These are phyloP conservation scores for Darksidea phi DNA, from an alignment of 495 filamentous ascomycete genomes.

Conservation along the genomic window DNA sequence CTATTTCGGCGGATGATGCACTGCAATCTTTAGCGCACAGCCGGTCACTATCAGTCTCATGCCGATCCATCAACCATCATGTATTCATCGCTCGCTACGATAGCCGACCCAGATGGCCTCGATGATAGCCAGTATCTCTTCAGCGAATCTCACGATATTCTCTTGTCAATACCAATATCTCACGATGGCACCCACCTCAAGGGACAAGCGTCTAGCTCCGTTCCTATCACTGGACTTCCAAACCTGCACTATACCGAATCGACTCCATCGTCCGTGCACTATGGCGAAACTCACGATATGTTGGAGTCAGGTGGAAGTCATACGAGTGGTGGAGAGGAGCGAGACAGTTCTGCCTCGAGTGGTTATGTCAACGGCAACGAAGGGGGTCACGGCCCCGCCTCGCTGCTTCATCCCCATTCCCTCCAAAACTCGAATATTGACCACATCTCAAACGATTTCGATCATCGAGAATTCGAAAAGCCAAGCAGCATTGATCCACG, in stretches of 20 bases:
- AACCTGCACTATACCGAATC: constrained; percentile 37
- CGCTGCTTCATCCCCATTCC: constrained; percentile 16
- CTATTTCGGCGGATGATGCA: constrained; percentile 13
- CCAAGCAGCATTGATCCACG: not conserved
- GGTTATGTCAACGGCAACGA: constrained; percentile 25
- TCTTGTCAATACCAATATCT: constrained; percentile 27
- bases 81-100: constrained; percentile 29
- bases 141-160: constrained; percentile 11
- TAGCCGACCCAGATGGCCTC: constrained; percentile 29
- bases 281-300: constrained; percentile 25
- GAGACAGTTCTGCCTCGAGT: constrained; percentile 27
- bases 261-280: constrained; percentile 33
- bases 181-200: constrained; percentile 27
- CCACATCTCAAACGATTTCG: not conserved
- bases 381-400: constrained; percentile 19
- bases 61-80: constrained; percentile 18
- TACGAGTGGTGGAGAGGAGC: constrained; percentile 32
- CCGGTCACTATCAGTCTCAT: constrained; percentile 13
- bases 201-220: constrained; percentile 2
- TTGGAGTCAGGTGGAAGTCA: constrained; percentile 31
- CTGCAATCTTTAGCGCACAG: constrained; percentile 1
- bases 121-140: constrained; percentile 26
- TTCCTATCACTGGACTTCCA: constrained; percentile 32
- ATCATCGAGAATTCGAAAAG: not conserved
- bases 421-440: not conserved